phyloP scores from a whole-genome alignment of 176 grass and related monocot species.

The Musa itinerans region DNA sequence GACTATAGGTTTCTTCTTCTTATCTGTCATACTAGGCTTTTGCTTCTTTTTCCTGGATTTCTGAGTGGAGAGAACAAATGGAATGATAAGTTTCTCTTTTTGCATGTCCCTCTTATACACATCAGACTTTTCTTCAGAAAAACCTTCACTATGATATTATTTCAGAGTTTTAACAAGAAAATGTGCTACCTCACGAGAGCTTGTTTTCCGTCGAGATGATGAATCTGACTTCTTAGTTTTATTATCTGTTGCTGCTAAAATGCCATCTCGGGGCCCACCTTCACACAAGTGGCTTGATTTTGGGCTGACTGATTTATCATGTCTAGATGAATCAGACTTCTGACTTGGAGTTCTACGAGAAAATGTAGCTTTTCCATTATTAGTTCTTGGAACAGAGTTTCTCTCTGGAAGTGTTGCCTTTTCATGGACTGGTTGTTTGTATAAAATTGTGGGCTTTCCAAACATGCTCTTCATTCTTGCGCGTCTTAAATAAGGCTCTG shows the following conservation, averaged over 20 bases:
- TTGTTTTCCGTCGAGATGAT: slow-evolving; percentile 36
- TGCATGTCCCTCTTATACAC: slow-evolving; percentile 32
- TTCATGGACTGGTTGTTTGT: slow-evolving; percentile 20
- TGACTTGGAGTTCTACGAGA: slow-evolving; percentile 7
- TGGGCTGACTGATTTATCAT: not conserved
- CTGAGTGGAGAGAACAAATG: slow-evolving; percentile 26
- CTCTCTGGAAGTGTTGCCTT: slow-evolving; percentile 31
- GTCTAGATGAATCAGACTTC: slow-evolving; percentile 3
- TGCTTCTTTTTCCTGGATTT: slow-evolving; percentile 46
- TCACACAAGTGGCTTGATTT: slow-evolving; percentile 22
- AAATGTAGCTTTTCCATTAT: slow-evolving; percentile 32
- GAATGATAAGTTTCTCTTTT: slow-evolving; percentile 33
- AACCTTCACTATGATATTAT: slow-evolving; percentile 23
- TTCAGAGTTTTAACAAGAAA: slow-evolving; percentile 29
- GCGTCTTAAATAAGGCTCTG: slow-evolving; percentile 42
- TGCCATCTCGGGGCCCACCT: slow-evolving; percentile 27
- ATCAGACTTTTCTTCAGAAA: slow-evolving; percentile 43
- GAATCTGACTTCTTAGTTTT: slow-evolving; percentile 38
- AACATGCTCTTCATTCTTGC: slow-evolving; percentile 46
- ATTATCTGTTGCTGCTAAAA: slow-evolving; percentile 20
- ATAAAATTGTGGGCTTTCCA: slow-evolving; percentile 13
- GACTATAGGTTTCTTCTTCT: slow-evolving; percentile 31
- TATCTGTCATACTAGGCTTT: slow-evolving; percentile 24
- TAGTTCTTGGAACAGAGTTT: slow-evolving; percentile 34
- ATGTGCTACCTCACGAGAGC: slow-evolving; percentile 30